These are phyloP conservation scores for Fragaria iinumae DNA, from an alignment of 306 rosid species.

Conservation along the genomic window DNA sequence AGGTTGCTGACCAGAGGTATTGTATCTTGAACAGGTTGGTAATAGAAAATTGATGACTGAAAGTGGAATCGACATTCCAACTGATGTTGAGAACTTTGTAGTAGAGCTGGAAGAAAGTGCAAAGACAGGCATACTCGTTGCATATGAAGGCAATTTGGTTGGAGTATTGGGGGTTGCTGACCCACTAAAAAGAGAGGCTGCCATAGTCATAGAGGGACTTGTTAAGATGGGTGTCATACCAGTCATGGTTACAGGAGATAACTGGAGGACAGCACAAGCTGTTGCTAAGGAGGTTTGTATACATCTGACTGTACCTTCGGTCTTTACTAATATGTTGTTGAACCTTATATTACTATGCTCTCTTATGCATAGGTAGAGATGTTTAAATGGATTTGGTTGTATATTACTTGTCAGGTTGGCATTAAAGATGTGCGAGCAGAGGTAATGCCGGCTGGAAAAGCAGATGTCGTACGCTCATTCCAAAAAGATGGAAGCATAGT, in stretches of 20 bases:
- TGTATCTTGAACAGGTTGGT: conserved; percentile 67
- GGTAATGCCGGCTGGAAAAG: conserved; percentile 98
- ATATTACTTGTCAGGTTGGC: conserved; percentile 65
- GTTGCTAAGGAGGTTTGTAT: conserved; percentile 84
- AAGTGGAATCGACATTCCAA: conserved; percentile 63
- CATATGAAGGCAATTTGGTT: conserved; percentile 52
- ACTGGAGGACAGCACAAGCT: conserved; percentile 91
- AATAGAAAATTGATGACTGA: conserved; percentile 83
- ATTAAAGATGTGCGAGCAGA: conserved; percentile 87
- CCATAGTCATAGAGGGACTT: conserved; percentile 86
- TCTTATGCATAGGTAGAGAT: background rate
- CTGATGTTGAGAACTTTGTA: conserved; percentile 66
- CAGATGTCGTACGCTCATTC: conserved; percentile 66
- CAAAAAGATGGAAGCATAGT: conserved; percentile 81
- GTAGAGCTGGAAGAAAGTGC: conserved; percentile 90
- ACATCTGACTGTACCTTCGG: background rate
- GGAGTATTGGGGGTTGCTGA: conserved; percentile 94
- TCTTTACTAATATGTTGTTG: background rate
- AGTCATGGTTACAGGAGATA: conserved; percentile 97
- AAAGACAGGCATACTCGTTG: conserved; percentile 79
- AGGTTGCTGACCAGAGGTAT: conserved; percentile 32
- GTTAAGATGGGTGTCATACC: conserved; percentile 84
- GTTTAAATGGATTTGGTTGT: background rate
- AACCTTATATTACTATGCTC: background rate
- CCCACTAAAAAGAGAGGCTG: conserved; percentile 94